Evolutionary conservation across 176 grass and related monocot species (phyloP), one percentile per base, ranked within the genome.

Genomic region (Zoysia pacifica): DNA sequence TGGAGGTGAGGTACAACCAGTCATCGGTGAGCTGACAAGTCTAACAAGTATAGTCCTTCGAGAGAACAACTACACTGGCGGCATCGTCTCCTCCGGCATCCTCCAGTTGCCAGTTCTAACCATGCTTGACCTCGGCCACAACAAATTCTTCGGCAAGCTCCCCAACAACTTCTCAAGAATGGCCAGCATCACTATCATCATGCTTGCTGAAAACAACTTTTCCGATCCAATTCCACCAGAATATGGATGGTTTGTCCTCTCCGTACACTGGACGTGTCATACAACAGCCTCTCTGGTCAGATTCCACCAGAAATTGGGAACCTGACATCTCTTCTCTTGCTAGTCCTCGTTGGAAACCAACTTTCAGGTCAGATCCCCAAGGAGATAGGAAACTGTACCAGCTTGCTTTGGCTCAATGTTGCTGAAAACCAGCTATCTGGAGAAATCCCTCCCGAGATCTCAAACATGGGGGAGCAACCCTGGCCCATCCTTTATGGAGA

Each of bases 341-440:
- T 92, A 38, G 73, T 88, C 86, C 74, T 92, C 2, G 86, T 82
- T 8, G 82, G 85, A 62, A 92, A 92, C 76, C 75, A 83, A 28
- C 28, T 28, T 28, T 28, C 28, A 28, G 28, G 28, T 28, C 28
- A 28, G 28, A 28, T 28, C 28, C 90, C 90, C 41, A 9, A 50
- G 48, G 82, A 88, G 67, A 86, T 92, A 35, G 90, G 90, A 5
- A 92, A 88, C 9, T 92, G 86, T 65, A 88, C 63, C 56, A 92
- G 90, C 80, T 69, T 92, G 47, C 49, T 92, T 40, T 92, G 86
- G 86, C 45, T 92, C 54, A 91, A 91, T 52, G 66, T 87, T 13
- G 85, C 85, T 3, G 70, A 42, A 19, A 91, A 91, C 65, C 64
- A 28, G 64, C 65, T 87, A 18, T 76, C 77, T 5, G 85, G 85